Conservation (phyloP, 257 asterid species). For the Cinchona pubescens region DNA sequence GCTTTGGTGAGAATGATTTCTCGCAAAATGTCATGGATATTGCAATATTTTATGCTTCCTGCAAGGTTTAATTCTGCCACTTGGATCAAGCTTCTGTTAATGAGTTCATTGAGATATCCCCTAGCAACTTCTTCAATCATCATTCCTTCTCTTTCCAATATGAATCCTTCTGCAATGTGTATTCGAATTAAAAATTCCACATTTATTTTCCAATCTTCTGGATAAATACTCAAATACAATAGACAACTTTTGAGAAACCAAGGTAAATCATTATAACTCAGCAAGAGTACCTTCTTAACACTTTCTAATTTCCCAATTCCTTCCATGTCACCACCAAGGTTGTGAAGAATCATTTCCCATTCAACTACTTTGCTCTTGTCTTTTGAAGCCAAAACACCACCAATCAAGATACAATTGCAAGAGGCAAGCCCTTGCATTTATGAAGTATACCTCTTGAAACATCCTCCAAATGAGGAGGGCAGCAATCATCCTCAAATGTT, state of each 20-base stretch:
- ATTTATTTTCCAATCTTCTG: slow-evolving; percentile 1
- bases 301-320: background rate
- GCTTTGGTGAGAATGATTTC: slow-evolving; percentile 7
- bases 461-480: slow-evolving; percentile 20
- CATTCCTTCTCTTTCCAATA: background rate
- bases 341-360: background rate
- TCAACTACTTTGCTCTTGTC: background rate
- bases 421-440: slow-evolving; percentile 32
- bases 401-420: slow-evolving; percentile 26
- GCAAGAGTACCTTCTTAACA: background rate
- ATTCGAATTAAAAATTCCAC: background rate
- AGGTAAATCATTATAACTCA: slow-evolving; percentile 15
- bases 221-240: slow-evolving; percentile 13
- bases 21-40: background rate
- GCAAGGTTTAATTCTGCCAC: background rate
- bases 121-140: slow-evolving; percentile 12
- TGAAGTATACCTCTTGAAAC: slow-evolving; percentile 4
- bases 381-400: slow-evolving; percentile 28
- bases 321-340: background rate
- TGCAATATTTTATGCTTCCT: background rate
- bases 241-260: background rate
- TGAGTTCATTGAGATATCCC: background rate
- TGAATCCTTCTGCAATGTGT: slow-evolving; percentile 10
- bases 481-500: slow-evolving; percentile 17
- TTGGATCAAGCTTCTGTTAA: slow-evolving; percentile 16